These are phyloP conservation scores for Globisporangium mamillatum DNA, from an alignment of 352 stramenopile species.

Conservation along the genomic window DNA sequence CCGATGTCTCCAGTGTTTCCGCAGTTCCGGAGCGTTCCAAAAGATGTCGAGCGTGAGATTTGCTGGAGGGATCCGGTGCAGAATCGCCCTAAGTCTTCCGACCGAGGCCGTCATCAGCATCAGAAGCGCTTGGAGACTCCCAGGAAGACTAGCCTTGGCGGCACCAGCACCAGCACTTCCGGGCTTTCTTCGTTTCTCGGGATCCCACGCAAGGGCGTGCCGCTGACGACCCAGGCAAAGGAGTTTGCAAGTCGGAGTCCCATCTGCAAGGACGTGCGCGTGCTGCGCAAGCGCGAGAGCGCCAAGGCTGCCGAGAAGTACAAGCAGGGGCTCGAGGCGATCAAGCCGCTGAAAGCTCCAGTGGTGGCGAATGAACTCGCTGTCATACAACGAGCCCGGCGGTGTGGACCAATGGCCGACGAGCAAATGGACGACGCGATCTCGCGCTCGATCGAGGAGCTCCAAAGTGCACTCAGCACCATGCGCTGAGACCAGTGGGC, in stretches of 20 bases:
- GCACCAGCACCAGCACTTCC: neutral
- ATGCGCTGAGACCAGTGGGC: neutral
- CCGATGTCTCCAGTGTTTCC: neutral
- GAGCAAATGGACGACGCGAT: slow-evolving; percentile 23
- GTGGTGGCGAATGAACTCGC: neutral
- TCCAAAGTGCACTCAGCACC: slow-evolving; percentile 9
- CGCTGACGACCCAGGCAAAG: slow-evolving; percentile 42
- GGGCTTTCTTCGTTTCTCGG: slow-evolving; percentile 26
- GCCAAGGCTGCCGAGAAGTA: slow-evolving; percentile 49
- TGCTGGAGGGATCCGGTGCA: slow-evolving; percentile 48
- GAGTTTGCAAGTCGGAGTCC: slow-evolving; percentile 31
- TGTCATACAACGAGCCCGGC: neutral
- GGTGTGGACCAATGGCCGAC: neutral
- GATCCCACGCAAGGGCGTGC: slow-evolving; percentile 41
- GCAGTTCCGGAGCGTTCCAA: neutral
- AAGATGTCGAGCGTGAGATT: slow-evolving; percentile 4
- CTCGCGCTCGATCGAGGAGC: slow-evolving; percentile 21
- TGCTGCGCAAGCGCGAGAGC: slow-evolving; percentile 36
- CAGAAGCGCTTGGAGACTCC: neutral
- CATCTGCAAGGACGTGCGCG: slow-evolving; percentile 50
- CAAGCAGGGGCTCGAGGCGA: slow-evolving; percentile 26
- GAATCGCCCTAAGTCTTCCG: slow-evolving; percentile 5
- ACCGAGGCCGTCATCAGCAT: neutral
- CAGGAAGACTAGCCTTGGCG: neutral
- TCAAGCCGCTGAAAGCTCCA: slow-evolving; percentile 8